Base-by-base conservation (phyloP, 176 grass and related monocot genomes). In the Bothriochloa decipiens region DNA sequence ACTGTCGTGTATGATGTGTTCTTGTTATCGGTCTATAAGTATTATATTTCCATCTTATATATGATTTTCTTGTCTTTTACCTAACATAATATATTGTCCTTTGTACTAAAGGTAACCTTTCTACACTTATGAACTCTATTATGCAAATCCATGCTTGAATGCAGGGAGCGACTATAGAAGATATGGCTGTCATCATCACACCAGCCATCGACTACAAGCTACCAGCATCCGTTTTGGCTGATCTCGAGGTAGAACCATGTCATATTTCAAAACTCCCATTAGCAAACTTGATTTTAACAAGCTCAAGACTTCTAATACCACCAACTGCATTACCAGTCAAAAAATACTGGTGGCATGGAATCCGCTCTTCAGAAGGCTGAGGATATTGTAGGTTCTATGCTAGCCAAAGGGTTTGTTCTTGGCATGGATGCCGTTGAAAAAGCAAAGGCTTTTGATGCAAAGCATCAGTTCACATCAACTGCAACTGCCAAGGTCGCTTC, bases 101-200 rank as follows among this genome's bases (percentile, higher is more conserved):
- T 15, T 57, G 53, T 40, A 57, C 53, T 39, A 20, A n/a, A 77
- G 2, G 25, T 41, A 68, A 23, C 29, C 9, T 41, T 11, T 32
- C 3, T 16, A 68, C 22, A 68, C 10, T 84, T 35, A 15, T 41
- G 43, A 65, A 68, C 14, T 78, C 3, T 28, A 39, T 8, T 42
- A 5, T 25, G 17, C 68, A 75, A 41, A 23, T 32, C 10, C 69
- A 1, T 49, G 46, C 15, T 74, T 65, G 65, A 41, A 47, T 74
- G 68, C 68, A 98, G 91, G 96, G 96, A 74, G 93, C 89, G 0
- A 98, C 96, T 40, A 92, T 98, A 90, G 91, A 88, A 43, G 89
- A 95, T 82, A 82, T 95, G 87, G 61, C 91, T 75, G 81, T 99
- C 25, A 88, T 93, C 76, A 90, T 99, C 32, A 89, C 85, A 13